phyloP scores from a whole-genome alignment of 768 basidiomycete species.

The Lentinula sp. region DNA sequence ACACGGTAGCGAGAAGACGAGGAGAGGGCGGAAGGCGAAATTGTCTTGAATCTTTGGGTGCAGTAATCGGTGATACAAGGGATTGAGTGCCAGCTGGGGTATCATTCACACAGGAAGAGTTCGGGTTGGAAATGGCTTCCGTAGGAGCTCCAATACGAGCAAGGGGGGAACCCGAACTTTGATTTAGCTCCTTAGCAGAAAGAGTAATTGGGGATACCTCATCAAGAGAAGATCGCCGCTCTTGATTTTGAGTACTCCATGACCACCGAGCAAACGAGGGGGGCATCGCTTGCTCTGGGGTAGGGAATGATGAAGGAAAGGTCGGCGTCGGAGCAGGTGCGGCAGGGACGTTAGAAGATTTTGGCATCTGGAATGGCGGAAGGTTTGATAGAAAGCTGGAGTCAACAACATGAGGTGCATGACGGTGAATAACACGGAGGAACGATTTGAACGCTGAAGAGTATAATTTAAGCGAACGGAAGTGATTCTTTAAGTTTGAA shows the following conservation, averaged over 20 bases:
- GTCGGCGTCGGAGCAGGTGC: slow-evolving; percentile 21
- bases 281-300: not conserved
- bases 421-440: slow-evolving; percentile 48
- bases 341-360: slow-evolving; percentile 8
- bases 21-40: slow-evolving; percentile 1
- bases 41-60: not conserved
- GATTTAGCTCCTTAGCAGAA: not conserved
- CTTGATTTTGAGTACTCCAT: not conserved
- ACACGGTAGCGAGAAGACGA: not conserved
- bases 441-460: slow-evolving; percentile 39
- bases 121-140: not conserved
- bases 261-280: not conserved
- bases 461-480: not conserved
- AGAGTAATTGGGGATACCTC: not conserved
- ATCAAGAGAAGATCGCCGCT: not conserved
- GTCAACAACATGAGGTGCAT: slow-evolving; percentile 22
- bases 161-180: not conserved
- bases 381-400: slow-evolving; percentile 35
- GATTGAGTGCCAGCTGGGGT: not conserved
- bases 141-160: not conserved
- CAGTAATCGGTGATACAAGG: not conserved
- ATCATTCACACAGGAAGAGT: not conserved
- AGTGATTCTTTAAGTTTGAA: not conserved
- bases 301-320: slow-evolving; percentile 13
- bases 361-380: slow-evolving; percentile 9